phyloP scores from a whole-genome alignment of 2,329 filamentous ascomycete genomes.

The Mollisia scopiformis region DNA sequence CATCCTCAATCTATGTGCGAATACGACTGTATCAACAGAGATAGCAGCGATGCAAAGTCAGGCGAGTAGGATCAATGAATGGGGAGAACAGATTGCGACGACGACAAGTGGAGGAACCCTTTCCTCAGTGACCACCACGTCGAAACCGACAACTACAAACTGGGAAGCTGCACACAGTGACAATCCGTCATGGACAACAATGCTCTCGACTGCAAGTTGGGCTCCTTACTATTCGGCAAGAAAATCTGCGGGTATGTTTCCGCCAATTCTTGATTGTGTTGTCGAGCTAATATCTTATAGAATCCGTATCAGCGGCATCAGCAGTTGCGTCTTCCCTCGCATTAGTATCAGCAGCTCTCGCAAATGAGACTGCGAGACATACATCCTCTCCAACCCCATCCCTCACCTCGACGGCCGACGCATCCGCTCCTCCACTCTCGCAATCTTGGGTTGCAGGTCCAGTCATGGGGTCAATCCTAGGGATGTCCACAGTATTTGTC shows the following conservation, averaged over 20 bases:
- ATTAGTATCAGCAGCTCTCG: neutral
- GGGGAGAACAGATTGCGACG: constrained; percentile 8
- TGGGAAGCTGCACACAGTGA: neutral
- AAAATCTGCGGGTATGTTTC: constrained; percentile 8
- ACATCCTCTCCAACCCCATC: neutral
- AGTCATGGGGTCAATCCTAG: constrained; percentile 29
- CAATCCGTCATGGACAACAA: constrained; percentile 1
- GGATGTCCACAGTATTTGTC: constrained; percentile 28
- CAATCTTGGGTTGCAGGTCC: constrained; percentile 32
- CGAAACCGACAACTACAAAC: constrained; percentile 1
- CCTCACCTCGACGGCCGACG: neutral
- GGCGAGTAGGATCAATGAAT: constrained; percentile 22
- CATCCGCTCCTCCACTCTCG: constrained; percentile 11
- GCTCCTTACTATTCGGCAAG: constrained; percentile 1
- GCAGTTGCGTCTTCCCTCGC: neutral
- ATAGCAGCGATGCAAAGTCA: constrained; percentile 25
- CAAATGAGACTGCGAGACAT: neutral
- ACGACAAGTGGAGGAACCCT: neutral
- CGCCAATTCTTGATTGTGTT: neutral
- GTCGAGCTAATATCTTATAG: neutral
- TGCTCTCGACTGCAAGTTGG: constrained; percentile 14
- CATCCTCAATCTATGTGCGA: constrained; percentile 24
- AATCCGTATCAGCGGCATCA: neutral
- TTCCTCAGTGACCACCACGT: neutral
- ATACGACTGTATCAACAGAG: constrained; percentile 14